Percentiles rank a stretch among this genome's conserved stretches.
Conservation (phyloP, 208 protist genomes). For the Leptomonas seymouri region DNA sequence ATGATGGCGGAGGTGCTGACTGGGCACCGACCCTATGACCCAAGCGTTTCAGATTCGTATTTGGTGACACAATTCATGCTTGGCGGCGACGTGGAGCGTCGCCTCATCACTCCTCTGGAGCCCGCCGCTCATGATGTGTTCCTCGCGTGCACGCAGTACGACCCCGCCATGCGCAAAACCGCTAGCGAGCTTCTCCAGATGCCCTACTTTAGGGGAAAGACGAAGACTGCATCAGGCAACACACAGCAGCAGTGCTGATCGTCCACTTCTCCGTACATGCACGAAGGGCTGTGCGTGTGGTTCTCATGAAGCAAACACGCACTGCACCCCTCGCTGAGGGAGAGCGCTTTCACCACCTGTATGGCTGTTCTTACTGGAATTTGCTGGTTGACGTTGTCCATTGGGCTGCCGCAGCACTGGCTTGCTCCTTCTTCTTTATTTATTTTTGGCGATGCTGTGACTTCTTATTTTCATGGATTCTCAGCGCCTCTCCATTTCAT, state of each 20-base stretch:
- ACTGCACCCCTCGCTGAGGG: no score
- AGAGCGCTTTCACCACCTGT: no score
- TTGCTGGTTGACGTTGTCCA: no score
- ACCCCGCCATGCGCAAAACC: constrained; percentile 41
- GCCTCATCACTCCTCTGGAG: constrained; percentile 31
- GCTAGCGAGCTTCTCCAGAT: constrained; percentile 53
- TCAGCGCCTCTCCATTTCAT: no score
- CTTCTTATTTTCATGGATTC: no score
- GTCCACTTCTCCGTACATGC: no score
- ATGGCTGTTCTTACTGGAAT: no score
- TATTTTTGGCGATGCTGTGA: no score
- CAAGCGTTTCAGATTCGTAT: constrained; percentile 33
- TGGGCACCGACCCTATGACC: constrained; percentile 50
- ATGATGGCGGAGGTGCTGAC: constrained; percentile 75
- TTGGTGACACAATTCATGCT: constrained; percentile 46
- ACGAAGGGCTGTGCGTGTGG: no score
- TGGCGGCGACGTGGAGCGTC: constrained; percentile 37
- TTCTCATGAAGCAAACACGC: no score
- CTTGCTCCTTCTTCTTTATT: no score
- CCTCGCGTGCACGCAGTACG: constrained; percentile 41
- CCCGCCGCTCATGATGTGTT: constrained; percentile 51
- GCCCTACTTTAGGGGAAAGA: constrained; percentile 40
- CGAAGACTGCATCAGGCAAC: not conserved
- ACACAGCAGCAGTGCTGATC: constrained; percentile 2
- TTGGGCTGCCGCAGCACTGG: no score